Evolutionary conservation across 2,329 filamentous ascomycete species (phyloP).

Genomic region (Epichloe festucae): DNA sequence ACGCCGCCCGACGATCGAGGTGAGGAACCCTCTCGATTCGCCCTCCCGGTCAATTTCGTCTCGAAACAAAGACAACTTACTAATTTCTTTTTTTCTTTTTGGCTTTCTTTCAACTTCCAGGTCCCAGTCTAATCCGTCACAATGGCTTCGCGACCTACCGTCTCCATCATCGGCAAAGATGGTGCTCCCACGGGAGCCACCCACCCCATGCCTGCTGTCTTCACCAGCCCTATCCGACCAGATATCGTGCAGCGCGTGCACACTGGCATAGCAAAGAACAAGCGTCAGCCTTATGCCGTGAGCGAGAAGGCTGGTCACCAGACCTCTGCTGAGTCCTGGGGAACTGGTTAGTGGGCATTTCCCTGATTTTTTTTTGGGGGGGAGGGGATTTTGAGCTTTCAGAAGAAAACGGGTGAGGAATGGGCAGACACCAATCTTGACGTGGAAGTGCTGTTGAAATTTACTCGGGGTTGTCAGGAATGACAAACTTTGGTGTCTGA

Average conservation of each 20-base stretch:
- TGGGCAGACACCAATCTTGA: not conserved
- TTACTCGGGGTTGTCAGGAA: not conserved
- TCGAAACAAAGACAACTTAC: not conserved
- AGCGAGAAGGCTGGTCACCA: constrained; percentile 99
- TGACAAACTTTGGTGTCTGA: not conserved
- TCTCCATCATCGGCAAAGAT: constrained; percentile 94
- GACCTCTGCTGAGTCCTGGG: constrained; percentile 99
- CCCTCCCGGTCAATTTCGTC: not conserved
- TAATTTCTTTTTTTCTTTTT: not conserved
- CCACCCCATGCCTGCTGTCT: constrained; percentile 89
- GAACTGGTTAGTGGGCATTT: constrained; percentile 70
- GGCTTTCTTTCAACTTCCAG: constrained; percentile 2
- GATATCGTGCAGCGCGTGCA: constrained; percentile 99
- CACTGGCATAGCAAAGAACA: constrained; percentile 99
- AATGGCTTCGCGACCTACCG: constrained; percentile 95
- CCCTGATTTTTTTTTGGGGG: not conserved
- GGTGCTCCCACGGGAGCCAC: constrained; percentile 82
- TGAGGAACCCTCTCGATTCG: constrained; percentile 13
- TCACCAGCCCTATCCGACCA: constrained; percentile 91
- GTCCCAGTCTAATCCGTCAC: constrained; percentile 28
- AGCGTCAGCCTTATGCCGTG: constrained; percentile 97
- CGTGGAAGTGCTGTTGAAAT: not conserved
- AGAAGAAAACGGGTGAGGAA: not conserved
- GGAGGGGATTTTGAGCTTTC: not conserved
- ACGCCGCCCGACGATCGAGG: constrained; percentile 30